A percentile compares a stretch with the other conserved stretches of the same genome.
Conservation (phyloP, 768 basidiomycete genomes). For the Termitomyces heimii region DNA sequence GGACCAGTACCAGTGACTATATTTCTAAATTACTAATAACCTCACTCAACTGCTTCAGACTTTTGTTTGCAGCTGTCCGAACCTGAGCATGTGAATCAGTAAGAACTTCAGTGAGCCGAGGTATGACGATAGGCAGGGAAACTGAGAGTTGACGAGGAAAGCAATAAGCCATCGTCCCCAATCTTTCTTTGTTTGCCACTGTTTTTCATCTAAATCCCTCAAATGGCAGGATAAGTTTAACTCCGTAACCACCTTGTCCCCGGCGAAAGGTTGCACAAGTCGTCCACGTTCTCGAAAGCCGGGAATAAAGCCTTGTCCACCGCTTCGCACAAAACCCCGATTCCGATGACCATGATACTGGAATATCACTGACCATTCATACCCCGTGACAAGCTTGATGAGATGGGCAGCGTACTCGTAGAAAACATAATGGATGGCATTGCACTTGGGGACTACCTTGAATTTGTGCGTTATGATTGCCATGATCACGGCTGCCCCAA, state of each 20-base stretch:
- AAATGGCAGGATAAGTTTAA: conserved; percentile 93
- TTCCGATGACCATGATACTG: conserved; percentile 12
- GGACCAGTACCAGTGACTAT: conserved; percentile 78
- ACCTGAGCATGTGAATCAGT: conserved; percentile 99
- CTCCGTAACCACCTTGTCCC: conserved; percentile 67
- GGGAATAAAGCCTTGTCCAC: conserved; percentile 23
- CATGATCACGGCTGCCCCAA: no score
- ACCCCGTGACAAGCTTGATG: no score
- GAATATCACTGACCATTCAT: no score
- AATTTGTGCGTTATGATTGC: no score
- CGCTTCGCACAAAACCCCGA: conserved; percentile 22
- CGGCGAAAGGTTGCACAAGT: conserved; percentile 19
- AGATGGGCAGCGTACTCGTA: no score
- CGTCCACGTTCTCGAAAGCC: conserved; percentile 25
- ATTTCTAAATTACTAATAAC: conserved; percentile 98
- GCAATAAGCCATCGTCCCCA: conserved; percentile 99
- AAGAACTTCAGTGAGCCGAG: conserved; percentile 88
- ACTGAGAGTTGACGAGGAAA: conserved; percentile 92
- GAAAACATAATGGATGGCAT: no score
- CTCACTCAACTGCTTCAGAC: conserved; percentile 96
- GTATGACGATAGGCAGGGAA: conserved; percentile 94
- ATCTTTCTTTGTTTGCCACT: conserved; percentile 95
- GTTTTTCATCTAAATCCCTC: conserved; percentile 94
- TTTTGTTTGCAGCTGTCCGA: conserved; percentile 85
- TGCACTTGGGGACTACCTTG: no score